phyloP scores from a whole-genome alignment of 345 rosid genomes.

The Eucalyptus sp. region DNA sequence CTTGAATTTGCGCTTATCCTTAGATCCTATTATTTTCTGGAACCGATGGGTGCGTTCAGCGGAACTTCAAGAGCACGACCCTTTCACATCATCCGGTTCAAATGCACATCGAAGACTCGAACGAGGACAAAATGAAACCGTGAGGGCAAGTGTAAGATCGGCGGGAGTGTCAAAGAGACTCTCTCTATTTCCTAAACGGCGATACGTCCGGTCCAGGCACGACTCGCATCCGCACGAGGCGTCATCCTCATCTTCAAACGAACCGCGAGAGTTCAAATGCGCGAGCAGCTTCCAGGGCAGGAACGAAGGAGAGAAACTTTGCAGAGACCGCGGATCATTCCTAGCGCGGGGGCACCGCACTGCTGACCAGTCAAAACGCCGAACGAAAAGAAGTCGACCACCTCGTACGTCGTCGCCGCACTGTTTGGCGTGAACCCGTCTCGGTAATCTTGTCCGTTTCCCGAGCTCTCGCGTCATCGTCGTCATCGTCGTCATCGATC shows the following conservation, averaged over 20 bases:
- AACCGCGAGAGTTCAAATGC: neutral
- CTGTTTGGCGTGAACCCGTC: neutral
- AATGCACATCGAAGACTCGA: neutral
- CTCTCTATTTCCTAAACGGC: neutral
- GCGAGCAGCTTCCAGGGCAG: neutral
- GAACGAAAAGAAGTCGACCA: neutral
- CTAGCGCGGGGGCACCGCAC: neutral
- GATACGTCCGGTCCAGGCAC: neutral
- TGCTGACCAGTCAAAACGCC: neutral
- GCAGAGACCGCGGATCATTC: neutral
- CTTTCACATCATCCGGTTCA: neutral
- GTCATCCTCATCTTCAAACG: too few relatives aligned
- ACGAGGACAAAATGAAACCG: neutral
- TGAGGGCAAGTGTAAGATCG: neutral
- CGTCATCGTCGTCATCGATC: neutral
- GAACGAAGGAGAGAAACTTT: neutral
- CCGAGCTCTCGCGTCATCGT: neutral
- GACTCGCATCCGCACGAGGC: neutral
- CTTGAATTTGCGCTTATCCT: rapidly evolving
- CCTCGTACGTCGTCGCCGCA: neutral
- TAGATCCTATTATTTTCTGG: neutral
- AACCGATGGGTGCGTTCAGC: rapidly evolving
- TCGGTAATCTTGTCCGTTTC: neutral
- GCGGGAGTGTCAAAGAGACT: neutral
- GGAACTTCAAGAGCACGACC: neutral